A percentile compares a stretch with the other conserved stretches of the same genome.
Conservation (phyloP, 2,329 filamentous ascomycete species). For the Didymella lethalis region DNA sequence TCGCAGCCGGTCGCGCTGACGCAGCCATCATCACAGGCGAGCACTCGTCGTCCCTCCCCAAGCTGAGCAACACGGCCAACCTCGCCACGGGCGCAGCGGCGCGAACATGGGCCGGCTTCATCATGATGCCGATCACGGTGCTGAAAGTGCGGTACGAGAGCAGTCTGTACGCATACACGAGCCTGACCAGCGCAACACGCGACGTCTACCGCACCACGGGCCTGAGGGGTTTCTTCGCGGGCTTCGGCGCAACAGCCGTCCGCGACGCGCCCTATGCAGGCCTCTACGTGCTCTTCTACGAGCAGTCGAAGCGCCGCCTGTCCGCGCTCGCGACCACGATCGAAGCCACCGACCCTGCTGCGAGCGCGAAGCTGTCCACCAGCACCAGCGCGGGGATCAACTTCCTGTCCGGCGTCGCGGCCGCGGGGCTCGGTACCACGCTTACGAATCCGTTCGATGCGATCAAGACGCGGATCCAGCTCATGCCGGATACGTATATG, state of each 20-base stretch:
- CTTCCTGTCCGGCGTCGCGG: constrained; percentile 81
- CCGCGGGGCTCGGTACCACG: constrained; percentile 82
- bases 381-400: constrained; percentile 74
- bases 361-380: constrained; percentile 33
- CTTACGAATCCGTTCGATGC: constrained; percentile 97
- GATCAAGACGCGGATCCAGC: constrained; percentile 91
- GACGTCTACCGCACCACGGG: constrained; percentile 81
- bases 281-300: constrained; percentile 93
- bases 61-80: constrained; percentile 84
- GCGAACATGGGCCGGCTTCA: constrained; percentile 83
- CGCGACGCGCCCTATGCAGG: constrained; percentile 97
- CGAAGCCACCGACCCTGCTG: constrained; percentile 29
- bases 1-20: constrained; percentile 30
- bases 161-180: constrained; percentile 82
- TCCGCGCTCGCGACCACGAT: constrained; percentile 41
- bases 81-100: constrained; percentile 84
- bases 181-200: constrained; percentile 72
- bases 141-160: constrained; percentile 97
- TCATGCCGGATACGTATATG: constrained; percentile 81
- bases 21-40: constrained; percentile 24
- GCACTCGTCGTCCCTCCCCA: constrained; percentile 76
- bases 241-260: constrained; percentile 91
- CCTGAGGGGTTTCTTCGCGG: constrained; percentile 84
- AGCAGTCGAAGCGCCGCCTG: constrained; percentile 77
- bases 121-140: constrained; percentile 95